Base-by-base conservation (phyloP, 2,329 filamentous ascomycete species). In the Setomelanomma holmii region DNA sequence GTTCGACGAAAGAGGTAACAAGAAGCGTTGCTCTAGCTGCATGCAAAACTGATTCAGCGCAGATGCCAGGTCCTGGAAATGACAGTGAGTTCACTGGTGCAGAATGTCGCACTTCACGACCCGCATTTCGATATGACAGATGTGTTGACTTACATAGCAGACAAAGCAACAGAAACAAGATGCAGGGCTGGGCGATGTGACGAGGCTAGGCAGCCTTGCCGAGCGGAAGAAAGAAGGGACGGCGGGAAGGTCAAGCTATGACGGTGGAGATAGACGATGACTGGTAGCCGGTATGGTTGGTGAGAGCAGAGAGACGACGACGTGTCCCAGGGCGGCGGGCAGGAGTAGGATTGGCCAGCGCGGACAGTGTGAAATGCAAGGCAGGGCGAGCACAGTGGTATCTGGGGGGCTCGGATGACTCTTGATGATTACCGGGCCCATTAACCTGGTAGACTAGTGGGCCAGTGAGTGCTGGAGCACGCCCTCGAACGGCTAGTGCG, bases 91-190 rank as follows among this genome's bases (percentile, higher is more conserved):
- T 55, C 56, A 53, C 55, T 61, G 60, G 56, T 60, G 63, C 66
- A 60, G 61, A 53, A 66, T 64, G 66, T 68, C 61, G 67, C 69
- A 69, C 64, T 57, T 48, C 34, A 38, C 55, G 67, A 65, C 61
- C 64, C 61, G 68, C 65, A 68, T 68, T 62, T 62, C 50, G 61
- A 65, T 55, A 61, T 68, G 68, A 66, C 56, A 60, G 61, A 63
- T 47, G 58, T 58, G 49, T 43, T 62, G 56, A 73, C 71, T 73
- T 72, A 74, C 71, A 67, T 67, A 56, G 47, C 52, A 64, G 40
- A 73, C 69, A 74, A 73, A 73, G 69, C 62, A 58, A 49, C 51
- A 62, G 62, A 73, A 62, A 72, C 69, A 73, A 64, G 45, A 51
- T 55, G 57, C 53, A 55, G 60, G 55, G 56, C 59, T 66, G 61